Percentiles rank a stretch among this genome's conserved stretches.
Evolutionary conservation across 192 early-diverging fungal species (phyloP).

Genomic region (Funneliformis mosseae): DNA sequence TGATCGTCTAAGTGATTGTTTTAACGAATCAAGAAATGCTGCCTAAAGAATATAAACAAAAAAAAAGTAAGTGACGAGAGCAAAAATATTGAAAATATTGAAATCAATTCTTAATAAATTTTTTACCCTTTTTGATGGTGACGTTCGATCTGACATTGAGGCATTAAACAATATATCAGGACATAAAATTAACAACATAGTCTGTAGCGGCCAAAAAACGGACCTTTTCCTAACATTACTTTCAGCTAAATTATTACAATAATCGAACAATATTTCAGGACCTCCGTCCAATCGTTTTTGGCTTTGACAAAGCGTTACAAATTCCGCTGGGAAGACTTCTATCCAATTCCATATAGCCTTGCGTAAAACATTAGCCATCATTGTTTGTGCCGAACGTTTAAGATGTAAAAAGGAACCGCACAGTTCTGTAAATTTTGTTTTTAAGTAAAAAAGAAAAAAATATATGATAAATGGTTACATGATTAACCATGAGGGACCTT

Average conservation of each 20-base stretch:
- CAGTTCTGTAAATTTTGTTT: slow-evolving; percentile 52
- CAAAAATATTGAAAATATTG: not conserved
- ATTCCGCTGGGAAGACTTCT: slow-evolving; percentile 81
- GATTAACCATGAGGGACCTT: too few relatives aligned
- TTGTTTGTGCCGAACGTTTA: slow-evolving; percentile 70
- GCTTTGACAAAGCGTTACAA: slow-evolving; percentile 71
- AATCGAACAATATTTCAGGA: slow-evolving; percentile 79
- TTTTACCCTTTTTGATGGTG: slow-evolving; percentile 15
- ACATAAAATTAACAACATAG: slow-evolving; percentile 82
- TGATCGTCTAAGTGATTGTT: slow-evolving; percentile 54
- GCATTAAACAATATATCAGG: slow-evolving; percentile 76
- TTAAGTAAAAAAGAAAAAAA: too few relatives aligned
- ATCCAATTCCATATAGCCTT: slow-evolving; percentile 94
- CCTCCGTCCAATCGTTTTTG: slow-evolving; percentile 62
- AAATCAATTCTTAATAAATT: not conserved
- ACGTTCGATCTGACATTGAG: slow-evolving; percentile 43
- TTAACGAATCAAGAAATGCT: slow-evolving; percentile 55
- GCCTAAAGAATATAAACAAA: slow-evolving; percentile 37
- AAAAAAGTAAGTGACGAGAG: not conserved
- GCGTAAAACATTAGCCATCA: slow-evolving; percentile 75
- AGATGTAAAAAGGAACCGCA: slow-evolving; percentile 57
- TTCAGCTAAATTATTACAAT: slow-evolving; percentile 63
- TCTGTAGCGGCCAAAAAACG: slow-evolving; percentile 86
- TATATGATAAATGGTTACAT: not conserved
- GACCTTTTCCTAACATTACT: slow-evolving; percentile 63